Percentiles rank a stretch among this genome's conserved stretches.
Conservation (phyloP, 108 stramenopile genomes). For the Nannochloropsis salina region DNA sequence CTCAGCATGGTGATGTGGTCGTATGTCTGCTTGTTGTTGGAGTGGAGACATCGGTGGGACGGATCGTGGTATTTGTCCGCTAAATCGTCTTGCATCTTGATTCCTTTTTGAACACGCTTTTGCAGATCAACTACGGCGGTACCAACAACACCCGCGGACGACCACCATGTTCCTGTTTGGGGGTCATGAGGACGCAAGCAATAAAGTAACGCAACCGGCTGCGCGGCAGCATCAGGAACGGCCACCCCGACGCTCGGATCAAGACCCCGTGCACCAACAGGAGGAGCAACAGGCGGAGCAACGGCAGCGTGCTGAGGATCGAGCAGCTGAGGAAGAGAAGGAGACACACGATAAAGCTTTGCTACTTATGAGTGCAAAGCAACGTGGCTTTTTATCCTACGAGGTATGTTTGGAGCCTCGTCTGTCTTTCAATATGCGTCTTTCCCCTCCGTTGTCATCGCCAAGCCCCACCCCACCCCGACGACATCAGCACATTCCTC, state of each 20-base stretch:
- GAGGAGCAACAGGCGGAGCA: not conserved
- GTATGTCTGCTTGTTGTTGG: no score
- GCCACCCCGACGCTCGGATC: no score
- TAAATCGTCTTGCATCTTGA: no score
- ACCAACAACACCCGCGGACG: not conserved
- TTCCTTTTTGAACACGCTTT: no score
- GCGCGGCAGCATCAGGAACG: not conserved
- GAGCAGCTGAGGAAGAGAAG: not conserved
- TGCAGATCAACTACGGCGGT: not conserved
- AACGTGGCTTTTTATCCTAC: not conserved
- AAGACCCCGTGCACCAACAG: no score
- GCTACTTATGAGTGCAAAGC: not conserved
- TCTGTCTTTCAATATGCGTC: not conserved
- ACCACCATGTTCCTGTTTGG: slow-evolving; percentile 5
- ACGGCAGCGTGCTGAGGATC: not conserved
- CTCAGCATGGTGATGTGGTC: no score
- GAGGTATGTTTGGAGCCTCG: not conserved
- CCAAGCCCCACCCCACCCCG: not conserved
- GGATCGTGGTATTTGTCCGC: no score
- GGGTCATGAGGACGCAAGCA: not conserved
- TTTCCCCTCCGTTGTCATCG: not conserved
- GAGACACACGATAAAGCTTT: not conserved
- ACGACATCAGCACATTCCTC: no score
- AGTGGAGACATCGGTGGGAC: no score
- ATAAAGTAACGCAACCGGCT: not conserved